These are phyloP conservation scores for Metschnikowia reukaufii DNA, from an alignment of 805 yeast species.

Conservation along the genomic window DNA sequence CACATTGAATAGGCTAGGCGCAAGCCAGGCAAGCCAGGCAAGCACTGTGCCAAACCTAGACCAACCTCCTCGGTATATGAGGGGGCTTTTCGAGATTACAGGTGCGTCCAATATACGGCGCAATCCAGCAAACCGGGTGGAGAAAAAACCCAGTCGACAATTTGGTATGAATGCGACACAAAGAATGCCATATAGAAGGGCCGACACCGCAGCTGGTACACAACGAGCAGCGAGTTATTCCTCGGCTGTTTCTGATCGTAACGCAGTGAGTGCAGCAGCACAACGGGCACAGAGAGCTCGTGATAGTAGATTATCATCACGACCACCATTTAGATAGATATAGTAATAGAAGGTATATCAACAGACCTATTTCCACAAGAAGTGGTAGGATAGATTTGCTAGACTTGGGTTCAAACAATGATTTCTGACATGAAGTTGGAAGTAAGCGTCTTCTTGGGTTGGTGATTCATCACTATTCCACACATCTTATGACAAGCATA, in stretches of 20 bases:
- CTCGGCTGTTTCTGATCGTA: not conserved
- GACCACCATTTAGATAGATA: constrained; percentile 18
- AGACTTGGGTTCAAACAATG: too few species aligned
- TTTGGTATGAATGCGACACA: not conserved
- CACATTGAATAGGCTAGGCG: not conserved
- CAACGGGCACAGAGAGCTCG: constrained; percentile 18
- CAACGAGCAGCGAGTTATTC: not conserved
- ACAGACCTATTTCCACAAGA: not conserved
- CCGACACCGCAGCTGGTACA: not conserved
- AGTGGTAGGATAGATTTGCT: not conserved
- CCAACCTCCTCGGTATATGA: constrained; percentile 45
- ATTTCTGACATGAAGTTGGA: too few species aligned
- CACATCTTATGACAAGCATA: too few species aligned
- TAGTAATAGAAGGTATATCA: not conserved
- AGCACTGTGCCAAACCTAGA: constrained; percentile 37
- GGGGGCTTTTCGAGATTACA: constrained; percentile 34
- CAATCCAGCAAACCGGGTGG: not conserved
- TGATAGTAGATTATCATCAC: constrained; percentile 10
- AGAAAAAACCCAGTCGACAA: not conserved
- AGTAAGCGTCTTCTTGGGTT: too few species aligned
- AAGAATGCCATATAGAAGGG: not conserved
- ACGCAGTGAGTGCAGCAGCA: constrained; percentile 12
- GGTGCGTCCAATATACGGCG: constrained; percentile 11
- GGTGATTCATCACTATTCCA: too few species aligned
- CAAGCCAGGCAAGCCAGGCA: not conserved